phyloP scores from a whole-genome alignment of 495 filamentous ascomycete species.

The Tetracladium marchalianum region DNA sequence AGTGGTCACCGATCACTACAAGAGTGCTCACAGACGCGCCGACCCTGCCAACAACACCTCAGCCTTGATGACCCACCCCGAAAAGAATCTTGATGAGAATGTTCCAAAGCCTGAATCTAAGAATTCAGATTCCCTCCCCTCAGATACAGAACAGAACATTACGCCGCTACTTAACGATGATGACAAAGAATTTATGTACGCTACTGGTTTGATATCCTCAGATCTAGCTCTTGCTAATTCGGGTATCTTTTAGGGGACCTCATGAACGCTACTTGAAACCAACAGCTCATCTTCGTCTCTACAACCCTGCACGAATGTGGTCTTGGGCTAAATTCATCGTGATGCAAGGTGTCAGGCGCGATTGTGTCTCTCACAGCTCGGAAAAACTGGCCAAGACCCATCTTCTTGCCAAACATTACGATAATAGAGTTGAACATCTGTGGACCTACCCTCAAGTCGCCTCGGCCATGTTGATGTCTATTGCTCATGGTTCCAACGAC shows the following conservation, averaged over 20 bases:
- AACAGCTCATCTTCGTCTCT: slow-evolving; percentile 9
- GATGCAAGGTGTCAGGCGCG: slow-evolving; percentile 50
- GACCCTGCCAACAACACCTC: slow-evolving; percentile 5
- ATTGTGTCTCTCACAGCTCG: slow-evolving; percentile 40
- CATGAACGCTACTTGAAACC: slow-evolving; percentile 16
- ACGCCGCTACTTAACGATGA: too few relatives aligned
- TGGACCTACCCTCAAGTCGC: slow-evolving; percentile 71
- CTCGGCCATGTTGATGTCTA: slow-evolving; percentile 64
- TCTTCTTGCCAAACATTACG: slow-evolving; percentile 54
- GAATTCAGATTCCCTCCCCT: too few relatives aligned
- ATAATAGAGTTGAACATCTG: slow-evolving; percentile 66
- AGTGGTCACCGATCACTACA: slow-evolving; percentile 45
- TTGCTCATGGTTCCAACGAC: slow-evolving; percentile 73
- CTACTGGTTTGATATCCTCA: too few relatives aligned
- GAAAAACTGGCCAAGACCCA: slow-evolving; percentile 47
- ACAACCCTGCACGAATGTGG: slow-evolving; percentile 28
- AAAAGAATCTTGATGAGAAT: too few relatives aligned
- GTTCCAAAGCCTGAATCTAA: too few relatives aligned
- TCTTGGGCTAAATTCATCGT: slow-evolving; percentile 35
- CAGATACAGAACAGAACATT: too few relatives aligned
- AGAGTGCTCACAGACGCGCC: slow-evolving; percentile 19
- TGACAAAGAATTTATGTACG: too few relatives aligned
- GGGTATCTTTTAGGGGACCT: slow-evolving; percentile 26
- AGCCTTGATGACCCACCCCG: too few relatives aligned
- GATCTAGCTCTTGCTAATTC: too few relatives aligned